Conservation (phyloP, 1,139 yeast genomes). For the Scheffersomyces stambukii region DNA sequence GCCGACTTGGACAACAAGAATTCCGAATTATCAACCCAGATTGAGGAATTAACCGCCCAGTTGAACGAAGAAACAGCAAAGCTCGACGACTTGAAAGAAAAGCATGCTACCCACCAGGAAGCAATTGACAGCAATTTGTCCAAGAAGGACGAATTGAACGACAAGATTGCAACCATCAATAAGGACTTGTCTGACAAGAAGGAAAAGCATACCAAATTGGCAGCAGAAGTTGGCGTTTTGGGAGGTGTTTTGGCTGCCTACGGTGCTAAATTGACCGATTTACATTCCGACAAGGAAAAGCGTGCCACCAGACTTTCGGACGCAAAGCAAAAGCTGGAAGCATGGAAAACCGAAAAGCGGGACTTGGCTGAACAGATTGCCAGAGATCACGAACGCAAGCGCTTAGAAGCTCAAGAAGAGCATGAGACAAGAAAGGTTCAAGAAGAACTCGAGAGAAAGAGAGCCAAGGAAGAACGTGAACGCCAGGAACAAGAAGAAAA, state of each 20-base stretch:
- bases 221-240: slow-evolving; percentile 43
- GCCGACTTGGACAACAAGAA: slow-evolving; percentile 37
- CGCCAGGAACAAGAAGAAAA: slow-evolving; percentile 26
- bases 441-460: slow-evolving; percentile 43
- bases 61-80: slow-evolving; percentile 36
- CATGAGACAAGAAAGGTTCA: slow-evolving; percentile 44
- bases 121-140: slow-evolving; percentile 30
- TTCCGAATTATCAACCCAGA: slow-evolving; percentile 37
- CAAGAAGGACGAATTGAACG: slow-evolving; percentile 40
- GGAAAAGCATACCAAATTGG: slow-evolving; percentile 32
- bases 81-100: slow-evolving; percentile 37
- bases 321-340: slow-evolving; percentile 37
- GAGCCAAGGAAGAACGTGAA: slow-evolving; percentile 32
- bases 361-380: slow-evolving; percentile 36
- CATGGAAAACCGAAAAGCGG: slow-evolving; percentile 46
- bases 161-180: slow-evolving; percentile 30
- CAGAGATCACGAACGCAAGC: slow-evolving; percentile 41
- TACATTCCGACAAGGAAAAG: slow-evolving; percentile 36
- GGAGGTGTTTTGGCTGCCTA: slow-evolving; percentile 43
- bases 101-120: slow-evolving; percentile 39
- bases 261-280: slow-evolving; percentile 37
- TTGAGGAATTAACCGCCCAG: slow-evolving; percentile 41
- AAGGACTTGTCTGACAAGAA: slow-evolving; percentile 35
- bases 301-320: slow-evolving; percentile 33
- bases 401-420: slow-evolving; percentile 45